A percentile compares a stretch with the other conserved stretches of the same genome.
These are phyloP conservation scores for Psilocybe subaeruginosa DNA, from an alignment of 768 basidiomycete species.

Conservation along the genomic window DNA sequence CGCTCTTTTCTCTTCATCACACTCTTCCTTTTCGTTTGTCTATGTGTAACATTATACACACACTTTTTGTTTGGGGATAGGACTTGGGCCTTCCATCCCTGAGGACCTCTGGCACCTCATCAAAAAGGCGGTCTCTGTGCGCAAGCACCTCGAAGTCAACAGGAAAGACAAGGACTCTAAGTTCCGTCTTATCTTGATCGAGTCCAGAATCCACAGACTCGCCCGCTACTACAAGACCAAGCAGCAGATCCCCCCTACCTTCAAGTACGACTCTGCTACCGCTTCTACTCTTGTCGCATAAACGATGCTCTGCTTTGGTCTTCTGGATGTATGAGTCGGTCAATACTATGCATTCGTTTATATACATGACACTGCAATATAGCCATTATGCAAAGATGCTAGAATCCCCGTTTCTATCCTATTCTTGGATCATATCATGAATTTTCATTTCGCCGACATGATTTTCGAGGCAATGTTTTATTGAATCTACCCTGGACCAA, in stretches of 20 bases:
- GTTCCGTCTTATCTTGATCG: slow-evolving; percentile 95
- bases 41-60: slow-evolving; percentile 26
- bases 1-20: slow-evolving; percentile 14
- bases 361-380: slow-evolving; percentile 10
- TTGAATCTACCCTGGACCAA: too few relatives aligned
- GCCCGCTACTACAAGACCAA: slow-evolving; percentile 99
- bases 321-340: background rate
- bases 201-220: slow-evolving; percentile 97
- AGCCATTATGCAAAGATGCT: background rate
- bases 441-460: too few relatives aligned
- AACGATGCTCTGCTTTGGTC: slow-evolving; percentile 6
- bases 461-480: too few relatives aligned
- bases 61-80: slow-evolving; percentile 68
- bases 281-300: slow-evolving; percentile 90
- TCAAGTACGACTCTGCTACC: slow-evolving; percentile 97
- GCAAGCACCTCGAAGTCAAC: slow-evolving; percentile 98
- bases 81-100: slow-evolving; percentile 95
- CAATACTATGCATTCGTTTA: slow-evolving; percentile 11
- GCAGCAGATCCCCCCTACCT: slow-evolving; percentile 96
- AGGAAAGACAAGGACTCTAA: slow-evolving; percentile 99
- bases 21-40: slow-evolving; percentile 14
- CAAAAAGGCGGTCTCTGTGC: slow-evolving; percentile 99
- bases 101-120: slow-evolving; percentile 99
- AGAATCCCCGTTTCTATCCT: too few relatives aligned
- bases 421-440: too few relatives aligned